Conservation (phyloP, 75 land plant genomes). For the Picea glauca region DNA sequence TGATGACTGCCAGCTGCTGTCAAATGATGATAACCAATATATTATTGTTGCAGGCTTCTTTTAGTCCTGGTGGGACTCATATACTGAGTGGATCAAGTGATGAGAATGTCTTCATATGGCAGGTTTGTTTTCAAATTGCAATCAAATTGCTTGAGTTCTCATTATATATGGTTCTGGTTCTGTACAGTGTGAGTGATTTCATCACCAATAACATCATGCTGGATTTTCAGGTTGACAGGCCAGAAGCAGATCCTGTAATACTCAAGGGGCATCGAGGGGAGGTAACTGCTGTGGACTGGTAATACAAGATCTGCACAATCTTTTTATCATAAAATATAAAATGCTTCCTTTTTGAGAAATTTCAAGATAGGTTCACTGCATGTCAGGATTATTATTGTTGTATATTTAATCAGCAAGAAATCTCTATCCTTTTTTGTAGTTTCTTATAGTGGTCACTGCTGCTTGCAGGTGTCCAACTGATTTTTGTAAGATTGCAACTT, state of each 20-base stretch:
- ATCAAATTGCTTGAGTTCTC: neutral
- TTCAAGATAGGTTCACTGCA: neutral
- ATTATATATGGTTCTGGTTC: conserved; percentile 2
- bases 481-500: conserved; percentile 66
- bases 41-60: conserved; percentile 50
- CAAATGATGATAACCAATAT: neutral
- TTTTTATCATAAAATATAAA: neutral
- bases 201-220: neutral
- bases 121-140: conserved; percentile 38
- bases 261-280: conserved; percentile 77
- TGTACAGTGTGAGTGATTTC: neutral
- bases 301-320: conserved; percentile 5
- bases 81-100: conserved; percentile 85
- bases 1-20: neutral
- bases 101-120: conserved; percentile 85
- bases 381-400: neutral
- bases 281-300: conserved; percentile 93
- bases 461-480: conserved; percentile 70
- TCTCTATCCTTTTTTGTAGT: neutral
- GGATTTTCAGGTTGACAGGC: conserved; percentile 38
- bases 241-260: conserved; percentile 37
- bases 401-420: neutral
- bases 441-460: neutral
- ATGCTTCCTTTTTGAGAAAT: neutral
- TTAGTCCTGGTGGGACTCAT: conserved; percentile 84